These are phyloP conservation scores for Leishmania tropica DNA, from an alignment of 208 protist genomes.

Conservation along the genomic window DNA sequence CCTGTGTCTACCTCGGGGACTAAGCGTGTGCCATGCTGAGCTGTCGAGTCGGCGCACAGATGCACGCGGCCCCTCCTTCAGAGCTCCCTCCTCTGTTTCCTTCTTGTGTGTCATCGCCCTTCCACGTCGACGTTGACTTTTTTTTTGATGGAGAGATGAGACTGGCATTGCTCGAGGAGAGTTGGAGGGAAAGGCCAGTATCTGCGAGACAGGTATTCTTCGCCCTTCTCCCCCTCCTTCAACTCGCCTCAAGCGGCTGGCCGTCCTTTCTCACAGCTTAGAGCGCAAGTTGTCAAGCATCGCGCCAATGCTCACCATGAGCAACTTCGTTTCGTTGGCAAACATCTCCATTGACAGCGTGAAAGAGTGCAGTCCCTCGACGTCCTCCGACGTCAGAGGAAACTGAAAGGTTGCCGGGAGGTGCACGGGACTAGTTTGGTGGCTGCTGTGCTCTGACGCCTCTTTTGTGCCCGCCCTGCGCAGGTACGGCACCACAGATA, in stretches of 20 bases:
- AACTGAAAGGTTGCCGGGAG: slow-evolving; percentile 70
- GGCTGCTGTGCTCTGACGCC: slow-evolving; percentile 2
- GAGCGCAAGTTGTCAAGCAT: slow-evolving; percentile 74
- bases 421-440: slow-evolving; percentile 28
- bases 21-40: not conserved
- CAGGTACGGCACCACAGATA: slow-evolving; percentile 46
- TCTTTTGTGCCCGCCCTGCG: slow-evolving; percentile 3
- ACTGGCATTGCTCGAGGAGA: not conserved
- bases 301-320: slow-evolving; percentile 69
- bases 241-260: not conserved
- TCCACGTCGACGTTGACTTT: too few relatives aligned
- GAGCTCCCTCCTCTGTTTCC: not conserved
- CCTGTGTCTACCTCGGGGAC: not conserved
- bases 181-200: not conserved
- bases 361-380: slow-evolving; percentile 81
- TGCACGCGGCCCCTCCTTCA: not conserved
- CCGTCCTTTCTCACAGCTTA: slow-evolving; percentile 29
- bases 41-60: not conserved
- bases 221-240: not conserved
- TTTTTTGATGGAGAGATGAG: not conserved
- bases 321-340: slow-evolving; percentile 74
- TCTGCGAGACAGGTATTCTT: not conserved
- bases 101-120: not conserved
- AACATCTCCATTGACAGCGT: slow-evolving; percentile 83
- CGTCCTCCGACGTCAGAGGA: slow-evolving; percentile 79